Base-by-base conservation (phyloP, 306 rosid species). In the Fragaria nilgerrensis region DNA sequence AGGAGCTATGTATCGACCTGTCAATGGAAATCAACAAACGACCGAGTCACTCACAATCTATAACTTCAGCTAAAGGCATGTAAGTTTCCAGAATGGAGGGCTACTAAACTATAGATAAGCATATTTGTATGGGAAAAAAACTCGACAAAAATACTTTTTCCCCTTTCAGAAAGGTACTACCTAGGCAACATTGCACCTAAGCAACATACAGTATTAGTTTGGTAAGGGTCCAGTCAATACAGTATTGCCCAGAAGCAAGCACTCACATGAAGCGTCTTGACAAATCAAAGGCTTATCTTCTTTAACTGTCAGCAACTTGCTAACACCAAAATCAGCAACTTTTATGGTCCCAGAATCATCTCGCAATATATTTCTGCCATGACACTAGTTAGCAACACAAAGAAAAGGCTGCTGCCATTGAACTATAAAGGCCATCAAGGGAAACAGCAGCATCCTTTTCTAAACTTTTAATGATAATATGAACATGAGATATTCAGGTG, bases 311-410 rank as follows among this genome's bases (percentile, higher is more conserved):
- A 92, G 86, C 92, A 92, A 75, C 84, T 92, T 94, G 96, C 98
- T 94, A 73, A 90, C 91, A 63, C 98, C 98, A 78, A 94, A 90
- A 87, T 94, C 98, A 27, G 98, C 97, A 83, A 94, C 98, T 89
- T 94, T 94, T 76, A 94, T 87, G 87, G 81, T 92, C 45, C 96
- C 92, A 23, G 96, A 83, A 91, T 94, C 97, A 88, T 94, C 98
- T 86, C 98, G 91, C 91, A 94, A 84, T 83, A 94, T 94, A 84
- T 95, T 95, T 86, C 98, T 92, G 97, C 80, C 71, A 83, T 88
- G 77, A 83, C 79, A 86, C 83, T 83, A 80, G 77, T 78, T 78
- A 87, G 90, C 76, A 83, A 80, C 75, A 78, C 66, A 66, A 79
- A 82, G 68, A 71, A 75, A 53, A 73, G 29, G 32, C 32, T 55